These are phyloP conservation scores for Iberis pinnata DNA, from an alignment of 345 rosid species.

Conservation along the genomic window DNA sequence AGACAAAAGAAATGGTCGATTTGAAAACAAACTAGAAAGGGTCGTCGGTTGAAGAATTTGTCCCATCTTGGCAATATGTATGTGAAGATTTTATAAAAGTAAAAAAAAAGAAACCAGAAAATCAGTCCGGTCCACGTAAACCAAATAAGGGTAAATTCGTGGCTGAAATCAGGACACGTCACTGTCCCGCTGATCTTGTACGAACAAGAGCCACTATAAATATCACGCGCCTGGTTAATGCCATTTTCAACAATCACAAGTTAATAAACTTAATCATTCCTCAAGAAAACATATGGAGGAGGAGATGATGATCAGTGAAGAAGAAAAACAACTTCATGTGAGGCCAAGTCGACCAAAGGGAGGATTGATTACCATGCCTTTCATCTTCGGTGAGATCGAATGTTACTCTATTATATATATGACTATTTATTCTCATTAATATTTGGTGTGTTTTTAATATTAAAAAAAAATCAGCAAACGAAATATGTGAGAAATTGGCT, in stretches of 20 bases:
- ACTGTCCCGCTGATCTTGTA: conserved; percentile 10
- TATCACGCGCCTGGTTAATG: conserved; percentile 3
- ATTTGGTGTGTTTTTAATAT: background rate
- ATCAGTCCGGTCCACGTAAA: conserved; percentile 23
- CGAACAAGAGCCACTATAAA: conserved; percentile 25
- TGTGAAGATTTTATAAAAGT: background rate
- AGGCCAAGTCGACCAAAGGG: conserved; percentile 37
- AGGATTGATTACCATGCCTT: conserved; percentile 68
- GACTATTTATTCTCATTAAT: background rate
- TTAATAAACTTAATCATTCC: background rate
- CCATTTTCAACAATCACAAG: conserved; percentile 21
- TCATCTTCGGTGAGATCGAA: conserved; percentile 46
- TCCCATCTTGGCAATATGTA: background rate
- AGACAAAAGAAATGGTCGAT: no score
- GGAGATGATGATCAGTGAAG: conserved; percentile 23
- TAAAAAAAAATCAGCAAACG: conserved; percentile 49
- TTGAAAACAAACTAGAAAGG: no score
- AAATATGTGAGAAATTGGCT: conserved; percentile 81
- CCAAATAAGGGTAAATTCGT: conserved; percentile 14
- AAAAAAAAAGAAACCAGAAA: conserved; percentile 4
- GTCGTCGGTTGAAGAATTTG: conserved; percentile 7
- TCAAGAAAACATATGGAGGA: conserved; percentile 28
- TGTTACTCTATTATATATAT: background rate
- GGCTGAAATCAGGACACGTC: conserved; percentile 26
- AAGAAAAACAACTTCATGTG: conserved; percentile 30